Evolutionary conservation across 192 early-diverging fungal genomes (phyloP).

Genomic region (Coemansia sp.): DNA sequence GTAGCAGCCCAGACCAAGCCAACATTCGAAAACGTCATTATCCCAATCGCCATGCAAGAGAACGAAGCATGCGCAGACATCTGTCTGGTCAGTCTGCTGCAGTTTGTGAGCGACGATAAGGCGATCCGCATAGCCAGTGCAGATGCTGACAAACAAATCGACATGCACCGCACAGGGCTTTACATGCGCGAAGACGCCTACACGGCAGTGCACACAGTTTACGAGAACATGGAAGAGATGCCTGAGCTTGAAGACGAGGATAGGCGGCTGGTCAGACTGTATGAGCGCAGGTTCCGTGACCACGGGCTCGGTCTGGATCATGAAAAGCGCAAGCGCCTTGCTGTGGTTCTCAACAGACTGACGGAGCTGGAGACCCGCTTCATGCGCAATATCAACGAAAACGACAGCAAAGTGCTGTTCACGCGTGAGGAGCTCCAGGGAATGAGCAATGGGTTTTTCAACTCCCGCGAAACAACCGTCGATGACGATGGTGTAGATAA

Average conservation of each 20-base stretch:
- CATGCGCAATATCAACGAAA: conserved; percentile 5
- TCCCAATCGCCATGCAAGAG: conserved; percentile 23
- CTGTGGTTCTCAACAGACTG: conserved; percentile 2
- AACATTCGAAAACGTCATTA: conserved; percentile 31
- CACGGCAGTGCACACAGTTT: conserved; percentile 46
- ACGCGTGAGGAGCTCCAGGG: conserved; percentile 17
- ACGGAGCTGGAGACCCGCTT: conserved; percentile 10
- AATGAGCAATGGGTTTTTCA: neutral
- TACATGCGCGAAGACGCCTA: conserved; percentile 63
- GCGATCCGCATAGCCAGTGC: conserved; percentile 62
- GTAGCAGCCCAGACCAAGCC: conserved; percentile 27
- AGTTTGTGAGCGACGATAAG: conserved; percentile 45
- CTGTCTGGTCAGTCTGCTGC: conserved; percentile 2
- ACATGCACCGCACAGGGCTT: conserved; percentile 50
- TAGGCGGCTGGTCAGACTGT: conserved; percentile 61
- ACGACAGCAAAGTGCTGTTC: neutral
- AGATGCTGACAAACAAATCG: conserved; percentile 47
- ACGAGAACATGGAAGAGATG: conserved; percentile 35
- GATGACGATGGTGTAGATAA: neutral
- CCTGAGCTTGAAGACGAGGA: conserved; percentile 56
- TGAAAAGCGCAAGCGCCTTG: neutral
- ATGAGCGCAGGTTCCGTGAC: conserved; percentile 61
- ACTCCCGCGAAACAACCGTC: neutral
- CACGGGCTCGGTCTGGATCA: conserved; percentile 55
- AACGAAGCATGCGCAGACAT: conserved; percentile 17